These are phyloP conservation scores for Carex sylvatica DNA, from an alignment of 202 grass and related monocot species.

Conservation along the genomic window DNA sequence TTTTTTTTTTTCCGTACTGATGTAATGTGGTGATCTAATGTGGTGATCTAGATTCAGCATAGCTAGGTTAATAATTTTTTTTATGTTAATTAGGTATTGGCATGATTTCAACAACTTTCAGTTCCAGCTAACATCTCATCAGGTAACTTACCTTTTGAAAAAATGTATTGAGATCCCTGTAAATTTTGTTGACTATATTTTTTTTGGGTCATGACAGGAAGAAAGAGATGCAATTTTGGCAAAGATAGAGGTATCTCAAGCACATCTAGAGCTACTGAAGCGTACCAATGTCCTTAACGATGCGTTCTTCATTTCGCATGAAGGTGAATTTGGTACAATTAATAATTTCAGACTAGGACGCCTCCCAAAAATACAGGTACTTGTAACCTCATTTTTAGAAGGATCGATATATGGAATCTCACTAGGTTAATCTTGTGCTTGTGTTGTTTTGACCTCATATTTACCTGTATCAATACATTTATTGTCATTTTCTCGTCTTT, in stretches of 20 bases:
- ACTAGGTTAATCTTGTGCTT: neutral
- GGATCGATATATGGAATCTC: neutral
- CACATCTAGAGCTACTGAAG: slow-evolving; percentile 86
- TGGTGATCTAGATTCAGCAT: neutral
- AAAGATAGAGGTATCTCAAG: slow-evolving; percentile 92
- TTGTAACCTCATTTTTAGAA: slow-evolving; percentile 1
- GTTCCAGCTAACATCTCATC: slow-evolving; percentile 92
- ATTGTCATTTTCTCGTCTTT: neutral
- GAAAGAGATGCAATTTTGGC: slow-evolving; percentile 95
- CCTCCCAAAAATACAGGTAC: slow-evolving; percentile 71
- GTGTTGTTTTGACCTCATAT: neutral
- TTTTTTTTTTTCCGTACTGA: slow-evolving; percentile 1
- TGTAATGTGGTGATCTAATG: neutral
- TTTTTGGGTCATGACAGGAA: slow-evolving; percentile 48
- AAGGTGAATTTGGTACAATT: slow-evolving; percentile 90
- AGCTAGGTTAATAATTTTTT: slow-evolving; percentile 20
- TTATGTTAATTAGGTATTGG: slow-evolving; percentile 67
- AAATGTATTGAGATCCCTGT: neutral
- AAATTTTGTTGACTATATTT: neutral
- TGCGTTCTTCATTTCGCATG: slow-evolving; percentile 90
- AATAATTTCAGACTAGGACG: slow-evolving; percentile 88
- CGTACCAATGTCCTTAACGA: slow-evolving; percentile 86
- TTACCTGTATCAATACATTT: neutral
- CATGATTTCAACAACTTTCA: slow-evolving; percentile 99
- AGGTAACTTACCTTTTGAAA: slow-evolving; percentile 42